A percentile compares a stretch with the other conserved stretches of the same genome.
phyloP scores from a whole-genome alignment of 495 filamentous ascomycete species.

The Podospora pseudoanserina region DNA sequence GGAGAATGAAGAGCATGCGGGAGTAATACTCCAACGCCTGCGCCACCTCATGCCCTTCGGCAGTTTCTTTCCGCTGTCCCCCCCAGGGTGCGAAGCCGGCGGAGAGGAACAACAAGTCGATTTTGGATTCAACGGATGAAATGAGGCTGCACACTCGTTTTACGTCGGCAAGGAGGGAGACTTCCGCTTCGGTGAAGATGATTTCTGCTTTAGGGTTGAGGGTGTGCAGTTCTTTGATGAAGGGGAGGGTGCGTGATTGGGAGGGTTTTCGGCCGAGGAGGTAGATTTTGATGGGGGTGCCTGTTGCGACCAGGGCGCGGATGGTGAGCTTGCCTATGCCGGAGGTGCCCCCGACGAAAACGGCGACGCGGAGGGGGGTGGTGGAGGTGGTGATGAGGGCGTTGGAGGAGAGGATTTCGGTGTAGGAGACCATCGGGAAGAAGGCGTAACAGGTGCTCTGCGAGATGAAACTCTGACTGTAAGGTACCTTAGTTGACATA shows the following conservation, averaged over 20 bases:
- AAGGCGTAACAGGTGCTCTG: no score
- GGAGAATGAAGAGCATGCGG: constrained; percentile 31
- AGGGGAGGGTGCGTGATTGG: constrained; percentile 23
- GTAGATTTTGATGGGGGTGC: constrained; percentile 29
- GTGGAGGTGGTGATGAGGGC: constrained; percentile 33
- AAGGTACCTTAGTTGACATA: no score
- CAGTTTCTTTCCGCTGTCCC: constrained; percentile 29
- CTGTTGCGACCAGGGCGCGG: constrained; percentile 27
- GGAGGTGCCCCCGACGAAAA: constrained; percentile 40
- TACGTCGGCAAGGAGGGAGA: constrained; percentile 36
- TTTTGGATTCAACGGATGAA: constrained; percentile 25
- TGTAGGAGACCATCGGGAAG: constrained; percentile 35
- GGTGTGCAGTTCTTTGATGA: constrained; percentile 30
- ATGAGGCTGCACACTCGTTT: constrained; percentile 34
- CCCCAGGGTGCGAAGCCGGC: constrained; percentile 38
- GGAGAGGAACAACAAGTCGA: constrained; percentile 40
- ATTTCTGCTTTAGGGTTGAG: constrained; percentile 37
- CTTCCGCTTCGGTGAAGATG: constrained; percentile 36
- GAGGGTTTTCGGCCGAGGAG: constrained; percentile 36
- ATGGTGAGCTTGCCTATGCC: constrained; percentile 39
- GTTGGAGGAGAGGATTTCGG: constrained; percentile 37
- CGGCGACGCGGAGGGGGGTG: constrained; percentile 33
- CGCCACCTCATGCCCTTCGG: constrained; percentile 28
- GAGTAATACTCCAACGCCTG: constrained; percentile 37
- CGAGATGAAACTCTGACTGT: no score